Conservation (phyloP, 225 moss, liverwort and hornwort species). For the Rhytidiadelphus loreus region DNA sequence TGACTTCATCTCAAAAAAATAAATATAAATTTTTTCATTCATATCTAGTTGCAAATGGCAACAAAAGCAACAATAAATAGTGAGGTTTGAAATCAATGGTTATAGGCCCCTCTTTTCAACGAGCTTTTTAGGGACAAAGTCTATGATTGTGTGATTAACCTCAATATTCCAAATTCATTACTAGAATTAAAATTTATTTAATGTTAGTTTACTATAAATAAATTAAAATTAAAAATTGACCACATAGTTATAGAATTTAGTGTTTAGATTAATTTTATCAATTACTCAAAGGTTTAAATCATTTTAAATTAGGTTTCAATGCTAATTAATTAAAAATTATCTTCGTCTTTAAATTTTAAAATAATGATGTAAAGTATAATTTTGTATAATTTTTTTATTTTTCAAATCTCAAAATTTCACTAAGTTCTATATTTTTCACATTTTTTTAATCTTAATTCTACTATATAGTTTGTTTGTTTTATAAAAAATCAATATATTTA, state of each 20-base stretch:
- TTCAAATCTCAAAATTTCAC: no score
- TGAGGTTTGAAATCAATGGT: no score
- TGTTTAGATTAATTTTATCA: neutral
- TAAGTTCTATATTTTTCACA: rapidly evolving
- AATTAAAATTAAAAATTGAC: neutral
- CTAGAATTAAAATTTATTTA: no score
- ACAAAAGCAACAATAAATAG: no score
- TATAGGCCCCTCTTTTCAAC: no score
- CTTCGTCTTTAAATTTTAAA: neutral
- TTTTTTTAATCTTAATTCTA: neutral
- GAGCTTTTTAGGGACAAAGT: no score
- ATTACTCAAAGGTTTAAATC: neutral
- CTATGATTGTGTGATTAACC: no score
- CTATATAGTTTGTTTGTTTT: neutral
- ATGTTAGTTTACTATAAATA: rapidly evolving
- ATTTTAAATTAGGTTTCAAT: neutral
- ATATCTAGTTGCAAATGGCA: no score
- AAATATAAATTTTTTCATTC: no score
- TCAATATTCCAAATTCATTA: neutral
- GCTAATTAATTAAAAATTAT: no score
- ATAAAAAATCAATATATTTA: no score
- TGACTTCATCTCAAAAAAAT: no score
- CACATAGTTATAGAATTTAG: rapidly evolving
- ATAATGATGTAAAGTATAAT: neutral
- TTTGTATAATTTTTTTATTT: neutral